Percentiles rank a stretch among this genome's conserved stretches.
phyloP scores from a whole-genome alignment of 2,329 filamentous ascomycete species.

The Fusarium bulbicola region DNA sequence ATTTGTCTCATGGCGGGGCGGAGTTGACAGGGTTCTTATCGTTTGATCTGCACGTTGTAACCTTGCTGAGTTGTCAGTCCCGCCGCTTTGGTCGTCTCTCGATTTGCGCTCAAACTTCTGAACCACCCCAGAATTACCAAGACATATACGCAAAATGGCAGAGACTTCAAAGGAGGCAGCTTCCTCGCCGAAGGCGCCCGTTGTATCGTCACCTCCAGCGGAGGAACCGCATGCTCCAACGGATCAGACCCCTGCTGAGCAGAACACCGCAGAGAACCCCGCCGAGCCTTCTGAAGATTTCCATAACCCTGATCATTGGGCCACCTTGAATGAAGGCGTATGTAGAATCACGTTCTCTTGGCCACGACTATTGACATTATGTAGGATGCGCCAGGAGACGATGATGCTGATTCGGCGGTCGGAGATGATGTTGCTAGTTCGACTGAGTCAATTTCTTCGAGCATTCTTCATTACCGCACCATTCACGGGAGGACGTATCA shows the following conservation, averaged over 20 bases:
- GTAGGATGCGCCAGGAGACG: neutral
- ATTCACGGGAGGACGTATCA: conserved; percentile 39
- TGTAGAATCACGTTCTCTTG: fast-evolving
- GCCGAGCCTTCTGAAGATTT: neutral
- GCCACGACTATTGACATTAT: fast-evolving
- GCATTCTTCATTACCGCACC: conserved; percentile 35
- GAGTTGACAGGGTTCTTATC: neutral
- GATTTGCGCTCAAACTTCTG: fast-evolving
- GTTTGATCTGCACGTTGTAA: neutral
- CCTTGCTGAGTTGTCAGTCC: neutral
- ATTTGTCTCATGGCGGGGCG: neutral
- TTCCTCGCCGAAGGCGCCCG: neutral
- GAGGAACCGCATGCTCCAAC: neutral
- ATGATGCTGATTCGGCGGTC: conserved; percentile 27
- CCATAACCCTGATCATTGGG: conserved; percentile 14
- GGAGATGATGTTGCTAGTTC: conserved; percentile 28
- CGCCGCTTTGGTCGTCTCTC: neutral
- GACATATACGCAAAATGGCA: neutral
- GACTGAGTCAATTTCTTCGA: conserved; percentile 36
- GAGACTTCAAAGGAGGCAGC: neutral
- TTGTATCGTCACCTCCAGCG: neutral
- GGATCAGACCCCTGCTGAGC: neutral
- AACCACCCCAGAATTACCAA: neutral
- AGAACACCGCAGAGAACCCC: neutral
- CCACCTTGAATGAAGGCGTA: neutral